These are phyloP conservation scores for Sonneratia caseolaris DNA, from an alignment of 345 rosid genomes.

Conservation along the genomic window DNA sequence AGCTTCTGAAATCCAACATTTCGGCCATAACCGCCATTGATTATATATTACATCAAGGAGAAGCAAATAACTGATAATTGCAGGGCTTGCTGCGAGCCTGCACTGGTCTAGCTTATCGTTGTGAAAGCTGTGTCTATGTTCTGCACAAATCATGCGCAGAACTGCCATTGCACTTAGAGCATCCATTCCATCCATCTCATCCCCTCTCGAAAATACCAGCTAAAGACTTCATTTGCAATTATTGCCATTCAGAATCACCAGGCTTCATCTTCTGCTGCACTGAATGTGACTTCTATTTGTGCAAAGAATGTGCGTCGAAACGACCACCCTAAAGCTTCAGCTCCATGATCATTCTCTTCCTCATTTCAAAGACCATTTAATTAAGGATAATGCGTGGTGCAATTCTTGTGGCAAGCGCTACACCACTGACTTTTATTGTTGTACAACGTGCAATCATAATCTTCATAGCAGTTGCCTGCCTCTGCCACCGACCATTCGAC, in stretches of 20 bases:
- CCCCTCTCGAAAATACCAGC: background rate
- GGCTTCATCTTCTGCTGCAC: background rate
- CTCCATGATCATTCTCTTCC: background rate
- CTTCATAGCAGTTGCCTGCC: background rate
- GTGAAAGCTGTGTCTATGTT: background rate
- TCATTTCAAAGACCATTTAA: background rate
- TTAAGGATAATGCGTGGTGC: background rate
- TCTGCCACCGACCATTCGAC: background rate
- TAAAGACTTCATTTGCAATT: background rate
- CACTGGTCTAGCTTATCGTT: background rate
- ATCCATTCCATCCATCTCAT: background rate
- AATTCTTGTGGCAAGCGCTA: background rate
- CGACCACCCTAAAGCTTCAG: background rate
- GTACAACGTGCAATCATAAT: background rate
- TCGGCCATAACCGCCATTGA: background rate
- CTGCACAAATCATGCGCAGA: constrained; percentile 4
- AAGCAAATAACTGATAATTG: background rate
- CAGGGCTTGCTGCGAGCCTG: background rate
- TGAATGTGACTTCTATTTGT: background rate
- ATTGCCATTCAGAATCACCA: background rate
- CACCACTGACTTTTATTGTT: background rate
- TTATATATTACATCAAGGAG: background rate
- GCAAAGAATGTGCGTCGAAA: background rate
- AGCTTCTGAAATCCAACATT: background rate
- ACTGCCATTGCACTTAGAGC: background rate